Base-by-base conservation (phyloP, 345 rosid genomes). In the Eucalyptus erythrocorys region DNA sequence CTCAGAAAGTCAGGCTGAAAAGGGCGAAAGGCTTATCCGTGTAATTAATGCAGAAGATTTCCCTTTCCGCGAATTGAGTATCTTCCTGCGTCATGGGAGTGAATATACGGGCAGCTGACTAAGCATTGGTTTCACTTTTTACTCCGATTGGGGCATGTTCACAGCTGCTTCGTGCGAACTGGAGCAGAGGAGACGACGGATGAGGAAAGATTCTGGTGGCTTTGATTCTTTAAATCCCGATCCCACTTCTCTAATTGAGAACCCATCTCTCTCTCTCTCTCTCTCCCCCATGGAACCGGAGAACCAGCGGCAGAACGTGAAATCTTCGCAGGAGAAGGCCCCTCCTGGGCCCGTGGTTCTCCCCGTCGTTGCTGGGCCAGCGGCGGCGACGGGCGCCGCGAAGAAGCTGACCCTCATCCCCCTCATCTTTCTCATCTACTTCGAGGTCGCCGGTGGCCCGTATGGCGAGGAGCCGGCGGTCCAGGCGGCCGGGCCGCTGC, bases 371-470 rank as follows among this genome's bases (percentile, higher is more conserved):
- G 66, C 66, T 15, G 13, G 32, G 32, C 66, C 66, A 3, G 32
- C 8, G 55, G 8, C 19, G 71, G 9, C 34, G 19, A 34, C 17
- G 22, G 55, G 22, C 50, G 48, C 87, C 4, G 82, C 94, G 1
- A 94, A 92, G 84, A 95, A 94, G 85, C 94, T 96, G 50, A 91
- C 97, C 76, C 95, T 96, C 80, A 50, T 96, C 53, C 98, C 98
- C 85, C 95, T 97, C 81, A 91, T 97, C 82, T 97, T 97, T 92
- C 95, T 95, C 59, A 96, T 97, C 86, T 97, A 95, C 93, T 96
- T 97, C 64, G 98, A 97, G 92, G 99, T 96, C 43, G 95, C 98
- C 5, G 97, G 99, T 3, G 98, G 98, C 9, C 97, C 99, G 4
- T 95, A 91, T 26, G 97, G 99, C 0, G 98, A 95, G 91, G 99